Percentiles rank a stretch among this genome's conserved stretches.
These are phyloP conservation scores for Aureobasidium sp. DNA, from an alignment of 2,329 filamentous ascomycete species.

Conservation along the genomic window DNA sequence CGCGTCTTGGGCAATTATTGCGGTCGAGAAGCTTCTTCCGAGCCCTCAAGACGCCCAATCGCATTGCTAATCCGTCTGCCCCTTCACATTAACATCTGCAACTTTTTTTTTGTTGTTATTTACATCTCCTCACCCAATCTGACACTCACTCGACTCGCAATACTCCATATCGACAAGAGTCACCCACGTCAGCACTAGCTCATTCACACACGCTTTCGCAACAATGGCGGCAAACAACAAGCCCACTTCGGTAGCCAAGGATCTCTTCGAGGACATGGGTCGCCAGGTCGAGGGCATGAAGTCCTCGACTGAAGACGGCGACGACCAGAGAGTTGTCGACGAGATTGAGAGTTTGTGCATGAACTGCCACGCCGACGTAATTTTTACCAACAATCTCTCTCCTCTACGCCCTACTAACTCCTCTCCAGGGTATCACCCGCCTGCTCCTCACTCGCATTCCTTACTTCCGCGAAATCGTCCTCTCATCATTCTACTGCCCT, in stretches of 20 bases:
- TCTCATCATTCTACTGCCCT: conserved; percentile 93
- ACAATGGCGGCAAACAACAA: conserved; percentile 14
- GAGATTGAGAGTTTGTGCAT: conserved; percentile 47
- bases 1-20: background rate
- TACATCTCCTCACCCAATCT: background rate
- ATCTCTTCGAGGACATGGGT: conserved; percentile 45
- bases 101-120: background rate
- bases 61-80: background rate
- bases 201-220: background rate
- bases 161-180: background rate
- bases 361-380: conserved; percentile 44
- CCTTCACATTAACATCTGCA: background rate
- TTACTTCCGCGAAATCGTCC: conserved; percentile 93
- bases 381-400: conserved; percentile 6
- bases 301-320: conserved; percentile 25
- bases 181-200: background rate
- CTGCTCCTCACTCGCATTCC: conserved; percentile 88
- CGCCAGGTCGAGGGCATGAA: conserved; percentile 36
- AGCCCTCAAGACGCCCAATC: background rate
- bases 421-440: conserved; percentile 63
- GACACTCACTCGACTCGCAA: background rate
- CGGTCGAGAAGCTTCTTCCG: background rate
- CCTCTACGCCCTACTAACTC: background rate
- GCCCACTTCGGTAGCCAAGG: conserved; percentile 29
- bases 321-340: conserved; percentile 40